Evolutionary conservation across 2,329 filamentous ascomycete genomes (phyloP).

Genomic region (Penicillium sp.): DNA sequence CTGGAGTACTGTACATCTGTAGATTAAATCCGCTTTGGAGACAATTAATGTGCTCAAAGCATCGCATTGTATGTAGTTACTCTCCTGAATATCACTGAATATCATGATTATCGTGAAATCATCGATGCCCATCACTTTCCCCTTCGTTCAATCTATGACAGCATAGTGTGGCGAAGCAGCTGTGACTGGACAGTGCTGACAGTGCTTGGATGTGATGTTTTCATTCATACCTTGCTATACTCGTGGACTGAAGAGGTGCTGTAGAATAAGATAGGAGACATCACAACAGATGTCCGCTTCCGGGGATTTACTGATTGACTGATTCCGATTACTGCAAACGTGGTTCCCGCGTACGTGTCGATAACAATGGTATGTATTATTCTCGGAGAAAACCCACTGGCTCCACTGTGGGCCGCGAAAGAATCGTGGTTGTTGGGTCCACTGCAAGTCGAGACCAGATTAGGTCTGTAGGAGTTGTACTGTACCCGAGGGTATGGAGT

Average conservation of each 20-base stretch:
- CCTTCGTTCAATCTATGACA: background rate
- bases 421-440: background rate
- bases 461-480: background rate
- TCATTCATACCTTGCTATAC: too few relatives aligned
- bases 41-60: too few relatives aligned
- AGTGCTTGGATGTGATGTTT: too few relatives aligned
- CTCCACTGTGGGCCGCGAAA: background rate
- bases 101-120: slow-evolving; percentile 18
- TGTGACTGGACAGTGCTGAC: too few relatives aligned
- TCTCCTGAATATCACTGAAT: slow-evolving; percentile 10
- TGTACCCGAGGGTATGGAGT: too few relatives aligned
- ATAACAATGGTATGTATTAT: slow-evolving; percentile 2
- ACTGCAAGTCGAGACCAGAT: background rate
- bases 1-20: background rate
- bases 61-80: background rate
- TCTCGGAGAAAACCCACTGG: slow-evolving; percentile 1
- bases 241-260: too few relatives aligned
- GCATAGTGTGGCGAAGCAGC: slow-evolving; percentile 14
- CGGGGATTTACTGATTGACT: slow-evolving; percentile 2
- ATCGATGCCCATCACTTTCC: slow-evolving; percentile 11
- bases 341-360: slow-evolving; percentile 9
- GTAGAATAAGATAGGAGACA: too few relatives aligned
- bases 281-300: background rate
- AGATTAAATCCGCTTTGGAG: background rate
- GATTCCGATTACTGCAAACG: too few relatives aligned